A percentile compares a stretch with the other conserved stretches of the same genome.
Conservation (phyloP, 345 rosid species). For the Salix suchowensis region DNA sequence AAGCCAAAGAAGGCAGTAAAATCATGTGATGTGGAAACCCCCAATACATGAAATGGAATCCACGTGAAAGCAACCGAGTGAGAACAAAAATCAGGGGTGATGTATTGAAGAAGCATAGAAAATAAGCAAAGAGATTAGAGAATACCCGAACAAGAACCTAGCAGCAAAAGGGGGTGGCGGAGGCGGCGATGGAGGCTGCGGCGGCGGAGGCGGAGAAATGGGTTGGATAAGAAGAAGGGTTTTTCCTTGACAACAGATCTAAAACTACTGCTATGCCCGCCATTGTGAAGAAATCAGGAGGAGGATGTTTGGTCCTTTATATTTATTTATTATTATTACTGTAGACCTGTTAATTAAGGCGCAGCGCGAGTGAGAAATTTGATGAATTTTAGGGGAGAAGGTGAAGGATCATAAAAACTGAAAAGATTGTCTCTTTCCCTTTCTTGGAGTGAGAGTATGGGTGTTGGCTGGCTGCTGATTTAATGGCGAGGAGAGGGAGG, state of each 20-base stretch:
- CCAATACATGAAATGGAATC: background rate
- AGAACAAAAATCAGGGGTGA: too few relatives aligned
- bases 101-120: background rate
- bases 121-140: background rate
- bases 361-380: too few relatives aligned
- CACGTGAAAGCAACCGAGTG: background rate
- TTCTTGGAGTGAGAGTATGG: too few relatives aligned
- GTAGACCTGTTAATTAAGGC: too few relatives aligned
- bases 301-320: too few relatives aligned
- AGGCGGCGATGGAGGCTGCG: slow-evolving; percentile 56
- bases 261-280: slow-evolving; percentile 72
- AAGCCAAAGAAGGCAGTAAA: background rate
- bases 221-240: slow-evolving; percentile 43
- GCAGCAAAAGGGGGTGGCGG: slow-evolving; percentile 75
- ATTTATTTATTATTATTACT: too few relatives aligned
- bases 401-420: too few relatives aligned
- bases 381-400: too few relatives aligned
- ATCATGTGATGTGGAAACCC: background rate
- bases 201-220: slow-evolving; percentile 58
- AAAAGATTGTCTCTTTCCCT: too few relatives aligned
- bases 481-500: too few relatives aligned
- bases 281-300: slow-evolving; percentile 34
- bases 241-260: slow-evolving; percentile 66
- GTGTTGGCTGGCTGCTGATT: too few relatives aligned
- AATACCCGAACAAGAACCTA: slow-evolving; percentile 74